phyloP scores from a whole-genome alignment of 192 early-diverging fungal genomes.

The Coemansia sp. region DNA sequence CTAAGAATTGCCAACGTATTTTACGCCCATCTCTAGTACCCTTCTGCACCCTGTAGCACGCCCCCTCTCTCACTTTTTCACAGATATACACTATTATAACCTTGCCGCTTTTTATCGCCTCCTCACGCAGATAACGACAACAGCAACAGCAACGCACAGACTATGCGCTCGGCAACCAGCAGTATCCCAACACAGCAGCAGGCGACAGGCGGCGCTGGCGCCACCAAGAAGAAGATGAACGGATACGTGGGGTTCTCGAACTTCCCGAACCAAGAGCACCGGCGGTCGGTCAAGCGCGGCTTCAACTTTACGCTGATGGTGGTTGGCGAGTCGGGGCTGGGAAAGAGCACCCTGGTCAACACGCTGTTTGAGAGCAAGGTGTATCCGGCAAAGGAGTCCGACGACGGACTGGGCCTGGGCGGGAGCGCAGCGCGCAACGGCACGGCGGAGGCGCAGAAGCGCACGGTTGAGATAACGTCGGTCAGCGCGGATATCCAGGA shows the following conservation, averaged over 20 bases:
- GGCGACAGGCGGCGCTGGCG: conserved; percentile 16
- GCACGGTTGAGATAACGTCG: conserved; percentile 73
- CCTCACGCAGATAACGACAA: no score
- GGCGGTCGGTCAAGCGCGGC: conserved; percentile 89
- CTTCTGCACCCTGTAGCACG: neutral
- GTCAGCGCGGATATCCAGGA: conserved; percentile 90
- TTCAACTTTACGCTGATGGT: conserved; percentile 97
- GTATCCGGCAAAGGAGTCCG: conserved; percentile 74
- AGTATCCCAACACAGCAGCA: neutral
- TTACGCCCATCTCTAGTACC: neutral
- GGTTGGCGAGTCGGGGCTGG: conserved; percentile 91
- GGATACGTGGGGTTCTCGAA: conserved; percentile 93
- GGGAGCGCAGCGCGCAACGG: conserved; percentile 2
- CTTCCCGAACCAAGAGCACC: conserved; percentile 89
- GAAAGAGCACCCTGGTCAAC: conserved; percentile 97
- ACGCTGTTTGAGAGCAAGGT: conserved; percentile 90
- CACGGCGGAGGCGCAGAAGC: conserved; percentile 32
- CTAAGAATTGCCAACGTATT: neutral
- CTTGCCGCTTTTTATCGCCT: neutral
- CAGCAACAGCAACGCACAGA: neutral
- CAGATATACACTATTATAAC: neutral
- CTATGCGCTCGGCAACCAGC: conserved; percentile 20
- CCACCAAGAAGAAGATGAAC: conserved; percentile 63
- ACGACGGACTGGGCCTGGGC: conserved; percentile 6
- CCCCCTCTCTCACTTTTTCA: neutral